Base-by-base conservation (phyloP, 2,329 filamentous ascomycete species). In the Aspergillus caelatus region DNA sequence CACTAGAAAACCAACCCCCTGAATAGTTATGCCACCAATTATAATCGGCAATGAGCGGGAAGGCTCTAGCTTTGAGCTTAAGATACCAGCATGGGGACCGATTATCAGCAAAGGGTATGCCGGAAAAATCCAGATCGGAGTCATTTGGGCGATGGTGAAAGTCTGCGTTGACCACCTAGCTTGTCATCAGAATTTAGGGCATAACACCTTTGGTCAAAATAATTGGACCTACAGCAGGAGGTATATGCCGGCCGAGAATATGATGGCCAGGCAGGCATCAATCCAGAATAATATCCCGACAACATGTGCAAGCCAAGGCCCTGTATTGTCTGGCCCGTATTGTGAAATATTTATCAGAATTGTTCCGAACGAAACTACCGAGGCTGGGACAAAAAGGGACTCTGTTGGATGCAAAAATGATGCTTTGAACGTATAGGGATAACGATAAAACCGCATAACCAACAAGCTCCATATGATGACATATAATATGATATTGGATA, bases 81-180 rank as follows among this genome's bases (percentile, higher is more conserved):
- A 74, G 8, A 84, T 87, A 21, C 85, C 85, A 5, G 90, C 92
- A 68, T 93, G 88, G 0, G 92, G 90, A 0, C 90, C 92, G 26
- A 90, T 87, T 10, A 95, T 86, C 4, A 96, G 84, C 26, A 95
- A 83, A 0, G 92, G 91, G 67, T 96, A 96, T 0, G 90, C 91
- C 0, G 92, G 92, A 68, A 95, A 95, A 60, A 94, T 93, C 92
- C 92, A 95, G 21, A 93, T 88, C 0, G 92, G 92, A 0, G 92
- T 95, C 92, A 96, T 95, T 58, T 88, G 88, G 39, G 91, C 89
- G 55, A 95, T 91, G 0, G 92, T 89, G 69, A 88, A 89, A 2
- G 85, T 87, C 64, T 86, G 85, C 0, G 86, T 89, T 2, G 85
- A 87, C 87, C 87, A 89, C 70, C 85, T 87, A 58, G 9, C 52